Base-by-base conservation (phyloP, 1,284 basidiomycete species). In the Papiliotrema flavescens region DNA sequence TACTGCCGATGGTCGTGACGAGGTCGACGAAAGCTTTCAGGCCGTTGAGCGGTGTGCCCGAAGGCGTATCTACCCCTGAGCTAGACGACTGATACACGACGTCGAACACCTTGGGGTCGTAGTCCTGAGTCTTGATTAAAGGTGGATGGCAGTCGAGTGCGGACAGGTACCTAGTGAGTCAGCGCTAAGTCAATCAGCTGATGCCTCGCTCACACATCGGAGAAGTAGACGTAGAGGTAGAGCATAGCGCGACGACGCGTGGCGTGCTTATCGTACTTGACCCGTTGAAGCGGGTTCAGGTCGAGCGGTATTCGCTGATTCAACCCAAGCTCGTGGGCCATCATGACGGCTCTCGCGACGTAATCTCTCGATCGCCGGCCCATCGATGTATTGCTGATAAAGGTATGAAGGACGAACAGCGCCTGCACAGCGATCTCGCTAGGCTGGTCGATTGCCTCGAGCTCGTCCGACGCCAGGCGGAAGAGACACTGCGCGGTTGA, bases 141-240 rank as follows among this genome's bases (percentile, higher is more conserved):
- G 60, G 60, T 15, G 60, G 53, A 22, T 59, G 55, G 40, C 48
- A 49, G 15, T 62, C 60, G 15, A 62, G 51, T 6, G 60, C 60
- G 7, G 60, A 56, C 4, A 59, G 51, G 40, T 62, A 62, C 9
- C 60, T 62, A 32, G 3, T 17, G 11, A 44, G 15, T 47, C 5
- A 44, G 19, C 24, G 23, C 20, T 44, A 5, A 8, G 20, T 47
- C 40, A 50, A 20, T 14, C 13, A 11, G 8, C 37, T 17, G 15
- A n/a, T n/a, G 19, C 9, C 22, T n/a, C 23, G 55, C 57, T 59
- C 39, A 62, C 60, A 62, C 60, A 24, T 62, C 60, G 24, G 60
- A 57, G 44, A 62, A 62, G 48, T 54, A 58, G 9, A 62, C 57
- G 39, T 62, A 62, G n/a, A 62, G 60, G 41, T 62, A 62, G n/a